Evolutionary conservation across 2,329 filamentous ascomycete species (phyloP), one percentile per base, ranked within the genome.

Genomic region (Clarireedia sp.): DNA sequence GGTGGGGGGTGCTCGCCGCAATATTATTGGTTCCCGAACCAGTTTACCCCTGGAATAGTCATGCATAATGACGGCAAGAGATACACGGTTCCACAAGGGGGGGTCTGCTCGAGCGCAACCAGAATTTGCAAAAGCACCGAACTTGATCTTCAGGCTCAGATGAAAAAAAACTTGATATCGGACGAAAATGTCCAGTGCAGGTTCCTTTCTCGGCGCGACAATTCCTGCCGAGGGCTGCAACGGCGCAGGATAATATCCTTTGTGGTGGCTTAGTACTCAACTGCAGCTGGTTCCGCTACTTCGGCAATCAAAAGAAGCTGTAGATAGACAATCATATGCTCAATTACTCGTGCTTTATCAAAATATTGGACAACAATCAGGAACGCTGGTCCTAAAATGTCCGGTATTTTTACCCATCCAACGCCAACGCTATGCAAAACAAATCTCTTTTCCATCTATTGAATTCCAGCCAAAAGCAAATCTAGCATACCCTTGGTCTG

Each of bases 401-500:
- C 52, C 52, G 46, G 46, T 50, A 55, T 7, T 55, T 55, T 55
- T 49, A 24, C 37, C 52, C 33, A 50, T 33, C 52, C 52, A 55
- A 73, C 71, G 67, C 72, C 72, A 66, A 69, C 70, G 71, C 71
- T 72, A 74, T 74, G 71, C 71, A 72, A 60, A 53, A 51, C 51
- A 49, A 46, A 48, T 56, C 19, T 33, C 43, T 12, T 23, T 24
- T 50, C 29, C 40, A 7, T 43, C 65, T 59, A 68, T 51, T 66
- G 66, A 49, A 67, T 66, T 8, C 74, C 77, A 51, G 79, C 76
- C 65, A 87, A 81, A 60, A 88, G 71, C 74, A 88, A 86, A 64
- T 92, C 89, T 61, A 97, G 73, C 91, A 97, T 96, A 2, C 92
- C 94, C 62, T 81, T 81, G 10, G 89, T 91, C 72, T 87, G 83